A percentile compares a stretch with the other conserved stretches of the same genome.
phyloP scores from a whole-genome alignment of 331 rosid species.

The Phaseolus coccineus region DNA sequence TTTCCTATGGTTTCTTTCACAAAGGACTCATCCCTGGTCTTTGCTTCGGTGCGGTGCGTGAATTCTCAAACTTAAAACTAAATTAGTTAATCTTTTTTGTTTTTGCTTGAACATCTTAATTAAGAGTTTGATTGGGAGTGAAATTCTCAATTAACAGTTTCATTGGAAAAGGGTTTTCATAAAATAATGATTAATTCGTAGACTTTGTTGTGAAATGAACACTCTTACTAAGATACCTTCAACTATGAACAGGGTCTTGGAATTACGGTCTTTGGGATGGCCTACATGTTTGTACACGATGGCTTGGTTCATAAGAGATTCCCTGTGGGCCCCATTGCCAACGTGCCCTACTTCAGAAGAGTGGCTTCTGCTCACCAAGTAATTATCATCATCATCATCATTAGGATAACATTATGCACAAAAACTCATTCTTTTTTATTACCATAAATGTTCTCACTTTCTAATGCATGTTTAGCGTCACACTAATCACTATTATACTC shows the following conservation, averaged over 20 bases:
- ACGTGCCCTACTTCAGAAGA: constrained; percentile 91
- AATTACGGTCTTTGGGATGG: constrained; percentile 96
- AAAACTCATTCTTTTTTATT: neutral
- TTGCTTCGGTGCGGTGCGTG: constrained; percentile 91
- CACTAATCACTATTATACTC: too few relatives aligned
- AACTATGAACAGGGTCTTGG: constrained; percentile 80
- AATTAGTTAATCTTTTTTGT: too few relatives aligned
- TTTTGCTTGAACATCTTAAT: neutral
- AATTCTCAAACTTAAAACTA: constrained; percentile 30
- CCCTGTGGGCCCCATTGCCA: constrained; percentile 98
- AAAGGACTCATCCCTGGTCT: constrained; percentile 93
- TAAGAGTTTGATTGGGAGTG: neutral
- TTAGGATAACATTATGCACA: constrained; percentile 1
- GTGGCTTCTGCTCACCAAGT: constrained; percentile 98
- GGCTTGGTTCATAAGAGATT: constrained; percentile 95
- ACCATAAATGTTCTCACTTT: neutral
- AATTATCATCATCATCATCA: neutral
- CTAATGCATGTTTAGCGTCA: too few relatives aligned
- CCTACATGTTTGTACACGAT: constrained; percentile 98
- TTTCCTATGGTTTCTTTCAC: constrained; percentile 86
- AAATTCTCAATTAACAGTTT: constrained; percentile 13
- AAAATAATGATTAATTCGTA: neutral
- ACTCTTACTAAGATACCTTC: constrained; percentile 26
- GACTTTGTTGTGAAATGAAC: neutral
- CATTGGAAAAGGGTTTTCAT: too few relatives aligned